Evolutionary conservation across 306 rosid genomes (phyloP).

Genomic region (Medicago arabica): DNA sequence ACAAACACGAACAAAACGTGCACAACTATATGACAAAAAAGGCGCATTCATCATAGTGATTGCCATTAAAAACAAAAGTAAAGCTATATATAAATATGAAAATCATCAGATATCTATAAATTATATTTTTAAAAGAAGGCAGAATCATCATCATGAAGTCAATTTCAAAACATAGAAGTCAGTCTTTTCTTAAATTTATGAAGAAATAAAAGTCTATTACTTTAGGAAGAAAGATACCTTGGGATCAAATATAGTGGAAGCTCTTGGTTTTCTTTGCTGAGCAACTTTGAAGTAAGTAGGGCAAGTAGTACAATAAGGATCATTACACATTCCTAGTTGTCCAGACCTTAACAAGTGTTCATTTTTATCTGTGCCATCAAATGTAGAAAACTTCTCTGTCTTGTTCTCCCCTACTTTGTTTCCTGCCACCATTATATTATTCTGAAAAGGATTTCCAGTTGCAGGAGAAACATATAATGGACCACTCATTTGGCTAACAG

Average conservation of each 20-base stretch:
- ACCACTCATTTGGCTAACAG: not conserved
- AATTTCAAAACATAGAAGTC: not conserved
- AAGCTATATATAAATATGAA: not conserved
- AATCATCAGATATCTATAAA: not conserved
- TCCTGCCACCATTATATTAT: constrained; percentile 2
- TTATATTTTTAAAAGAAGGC: not conserved
- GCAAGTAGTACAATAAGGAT: constrained; percentile 92
- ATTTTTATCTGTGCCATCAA: not conserved
- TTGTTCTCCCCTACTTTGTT: constrained; percentile 1
- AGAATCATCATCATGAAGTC: not conserved
- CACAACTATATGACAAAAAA: not conserved
- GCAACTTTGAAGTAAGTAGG: constrained; percentile 67
- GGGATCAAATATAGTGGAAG: constrained; percentile 57
- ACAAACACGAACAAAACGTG: not conserved
- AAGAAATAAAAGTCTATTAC: constrained; percentile 19
- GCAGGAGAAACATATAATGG: not conserved
- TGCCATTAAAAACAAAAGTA: constrained; percentile 16
- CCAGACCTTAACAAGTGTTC: constrained; percentile 75
- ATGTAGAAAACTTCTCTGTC: not conserved
- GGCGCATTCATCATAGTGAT: not conserved
- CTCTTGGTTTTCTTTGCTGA: constrained; percentile 50
- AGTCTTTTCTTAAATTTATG: not conserved
- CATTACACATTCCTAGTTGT: constrained; percentile 82
- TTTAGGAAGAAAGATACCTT: constrained; percentile 55
- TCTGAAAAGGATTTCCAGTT: not conserved